Conservation (phyloP, 768 basidiomycete genomes). For the Pleurotus giganteus region DNA sequence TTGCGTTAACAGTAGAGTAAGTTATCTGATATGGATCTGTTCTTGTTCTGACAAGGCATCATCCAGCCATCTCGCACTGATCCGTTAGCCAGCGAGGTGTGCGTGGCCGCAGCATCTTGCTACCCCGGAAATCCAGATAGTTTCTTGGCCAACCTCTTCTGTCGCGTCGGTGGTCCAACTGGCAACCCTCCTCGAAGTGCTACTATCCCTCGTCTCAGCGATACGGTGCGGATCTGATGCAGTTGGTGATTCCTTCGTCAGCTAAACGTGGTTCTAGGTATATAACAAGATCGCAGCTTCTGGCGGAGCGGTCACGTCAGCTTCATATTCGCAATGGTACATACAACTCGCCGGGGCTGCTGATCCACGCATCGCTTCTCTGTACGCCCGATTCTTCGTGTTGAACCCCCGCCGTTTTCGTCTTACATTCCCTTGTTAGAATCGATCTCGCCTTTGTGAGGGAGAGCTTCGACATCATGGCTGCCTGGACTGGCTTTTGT, state of each 20-base stretch:
- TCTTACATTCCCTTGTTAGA: neutral
- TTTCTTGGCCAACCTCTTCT: slow-evolving; percentile 12
- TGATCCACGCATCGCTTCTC: slow-evolving; percentile 3
- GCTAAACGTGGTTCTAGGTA: slow-evolving; percentile 3
- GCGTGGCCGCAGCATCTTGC: slow-evolving; percentile 15
- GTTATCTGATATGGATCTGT: neutral
- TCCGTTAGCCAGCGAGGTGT: slow-evolving; percentile 11
- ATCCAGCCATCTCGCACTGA: slow-evolving; percentile 4
- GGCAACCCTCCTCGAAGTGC: slow-evolving; percentile 1
- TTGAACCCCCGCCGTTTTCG: no score
- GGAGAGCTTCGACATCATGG: slow-evolving; percentile 14
- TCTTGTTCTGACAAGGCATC: neutral
- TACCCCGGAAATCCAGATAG: slow-evolving; percentile 13
- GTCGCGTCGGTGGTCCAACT: slow-evolving; percentile 11
- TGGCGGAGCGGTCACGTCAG: neutral
- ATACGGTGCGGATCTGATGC: neutral
- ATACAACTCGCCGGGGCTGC: slow-evolving; percentile 1
- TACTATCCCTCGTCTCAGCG: slow-evolving; percentile 11
- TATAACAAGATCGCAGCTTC: neutral
- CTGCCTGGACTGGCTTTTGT: slow-evolving; percentile 15
- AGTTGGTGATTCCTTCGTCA: neutral
- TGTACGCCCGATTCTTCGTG: neutral
- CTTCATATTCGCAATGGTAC: slow-evolving; percentile 12
- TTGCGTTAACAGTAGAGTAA: slow-evolving; percentile 11
- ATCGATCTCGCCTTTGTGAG: slow-evolving; percentile 13